Conservation (phyloP, 2,329 filamentous ascomycete species). For the Nemania abortiva region DNA sequence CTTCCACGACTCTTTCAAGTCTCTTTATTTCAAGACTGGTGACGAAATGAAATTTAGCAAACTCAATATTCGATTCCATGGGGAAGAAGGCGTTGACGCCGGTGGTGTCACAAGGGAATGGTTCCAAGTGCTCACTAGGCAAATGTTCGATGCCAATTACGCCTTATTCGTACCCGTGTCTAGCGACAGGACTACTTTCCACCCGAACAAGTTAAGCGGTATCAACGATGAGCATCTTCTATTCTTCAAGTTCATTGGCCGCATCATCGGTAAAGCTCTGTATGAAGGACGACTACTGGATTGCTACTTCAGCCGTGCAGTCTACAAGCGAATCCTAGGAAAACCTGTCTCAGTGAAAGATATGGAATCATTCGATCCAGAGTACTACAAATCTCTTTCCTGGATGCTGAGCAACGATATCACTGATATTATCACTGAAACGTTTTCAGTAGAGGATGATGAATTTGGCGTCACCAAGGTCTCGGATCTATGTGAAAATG, state of each 20-base stretch:
- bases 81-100: constrained; percentile 97
- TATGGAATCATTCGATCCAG: constrained; percentile 97
- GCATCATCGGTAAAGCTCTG: constrained; percentile 96
- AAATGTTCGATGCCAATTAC: constrained; percentile 99
- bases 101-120: constrained; percentile 98
- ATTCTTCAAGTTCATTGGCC: constrained; percentile 99
- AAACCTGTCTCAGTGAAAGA: constrained; percentile 98
- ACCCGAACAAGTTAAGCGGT: constrained; percentile 92
- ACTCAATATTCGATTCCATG: constrained; percentile 95
- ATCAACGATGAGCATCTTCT: constrained; percentile 95
- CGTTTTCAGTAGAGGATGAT: constrained; percentile 93
- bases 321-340: constrained; percentile 97
- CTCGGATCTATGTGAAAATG: constrained; percentile 87
- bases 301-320: constrained; percentile 98
- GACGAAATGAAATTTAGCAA: constrained; percentile 99
- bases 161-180: constrained; percentile 96
- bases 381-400: constrained; percentile 98
- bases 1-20: constrained; percentile 98
- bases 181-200: constrained; percentile 97
- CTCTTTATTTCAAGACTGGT: constrained; percentile 95
- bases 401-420: constrained; percentile 99
- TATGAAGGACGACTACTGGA: constrained; percentile 97
- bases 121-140: constrained; percentile 96
- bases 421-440: constrained; percentile 96
- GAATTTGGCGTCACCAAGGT: constrained; percentile 91